Evolutionary conservation across 192 early-diverging fungal species (phyloP).

Genomic region (Coemansia sp.): DNA sequence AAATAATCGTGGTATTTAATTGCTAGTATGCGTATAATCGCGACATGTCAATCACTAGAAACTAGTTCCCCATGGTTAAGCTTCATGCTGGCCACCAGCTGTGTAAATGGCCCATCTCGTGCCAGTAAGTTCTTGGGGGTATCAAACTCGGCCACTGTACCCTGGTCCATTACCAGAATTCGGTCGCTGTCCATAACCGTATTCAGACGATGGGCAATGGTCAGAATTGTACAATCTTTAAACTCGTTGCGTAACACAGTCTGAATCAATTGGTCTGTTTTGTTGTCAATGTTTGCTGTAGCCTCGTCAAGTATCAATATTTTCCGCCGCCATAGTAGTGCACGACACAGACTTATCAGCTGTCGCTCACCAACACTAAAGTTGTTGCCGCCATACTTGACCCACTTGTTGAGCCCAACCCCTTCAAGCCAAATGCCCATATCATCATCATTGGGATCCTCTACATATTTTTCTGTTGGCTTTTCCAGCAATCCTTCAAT

Average conservation of each 20-base stretch:
- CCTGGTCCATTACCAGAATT: conserved; percentile 58
- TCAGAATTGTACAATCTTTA: conserved; percentile 49
- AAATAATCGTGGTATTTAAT: no score
- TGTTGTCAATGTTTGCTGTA: conserved; percentile 58
- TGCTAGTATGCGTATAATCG: no score
- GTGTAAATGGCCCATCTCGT: conserved; percentile 7
- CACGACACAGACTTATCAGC: conserved; percentile 57
- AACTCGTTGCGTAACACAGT: conserved; percentile 52
- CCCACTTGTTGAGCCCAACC: conserved; percentile 22
- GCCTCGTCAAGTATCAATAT: conserved; percentile 80
- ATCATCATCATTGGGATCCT: neutral
- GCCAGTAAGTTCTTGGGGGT: conserved; percentile 16
- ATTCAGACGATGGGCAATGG: conserved; percentile 71
- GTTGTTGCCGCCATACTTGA: conserved; percentile 59
- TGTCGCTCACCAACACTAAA: conserved; percentile 75
- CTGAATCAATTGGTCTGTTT: conserved; percentile 65
- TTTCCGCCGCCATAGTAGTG: conserved; percentile 62
- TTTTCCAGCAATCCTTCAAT: conserved; percentile 43
- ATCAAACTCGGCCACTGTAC: conserved; percentile 30
- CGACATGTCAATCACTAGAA: no score
- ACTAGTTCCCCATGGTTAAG: no score
- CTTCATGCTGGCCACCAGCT: conserved; percentile 15
- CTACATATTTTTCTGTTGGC: conserved; percentile 11
- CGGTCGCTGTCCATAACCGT: conserved; percentile 63
- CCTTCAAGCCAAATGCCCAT: conserved; percentile 13